Conservation (phyloP, 768 basidiomycete species). For the Pleurotus platypus region DNA sequence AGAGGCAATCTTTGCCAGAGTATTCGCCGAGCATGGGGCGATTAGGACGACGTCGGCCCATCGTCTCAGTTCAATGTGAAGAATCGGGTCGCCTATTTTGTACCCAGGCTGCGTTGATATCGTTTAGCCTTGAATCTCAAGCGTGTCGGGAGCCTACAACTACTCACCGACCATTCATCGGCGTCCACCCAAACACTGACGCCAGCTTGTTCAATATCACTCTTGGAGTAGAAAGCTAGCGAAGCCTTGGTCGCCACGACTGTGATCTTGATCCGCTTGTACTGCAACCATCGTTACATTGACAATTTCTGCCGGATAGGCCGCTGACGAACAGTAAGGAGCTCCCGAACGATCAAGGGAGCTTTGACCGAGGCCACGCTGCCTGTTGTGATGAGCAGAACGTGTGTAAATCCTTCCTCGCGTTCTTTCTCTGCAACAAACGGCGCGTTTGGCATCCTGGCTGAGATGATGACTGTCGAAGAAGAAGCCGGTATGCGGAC, state of each 20-base stretch:
- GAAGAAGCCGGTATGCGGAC: too few species aligned
- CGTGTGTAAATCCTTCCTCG: constrained; percentile 46
- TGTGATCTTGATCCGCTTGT: constrained; percentile 71
- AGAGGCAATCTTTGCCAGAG: constrained; percentile 86
- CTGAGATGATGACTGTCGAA: too few species aligned
- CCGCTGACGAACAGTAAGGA: constrained; percentile 46
- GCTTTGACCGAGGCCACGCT: constrained; percentile 95
- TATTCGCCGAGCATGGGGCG: constrained; percentile 96
- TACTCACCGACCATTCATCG: constrained; percentile 88
- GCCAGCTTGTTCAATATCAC: constrained; percentile 46
- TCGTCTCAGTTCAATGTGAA: constrained; percentile 90
- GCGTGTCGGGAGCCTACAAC: not conserved
- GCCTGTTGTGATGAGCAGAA: constrained; percentile 87
- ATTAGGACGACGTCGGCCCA: constrained; percentile 97
- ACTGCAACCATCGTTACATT: constrained; percentile 37
- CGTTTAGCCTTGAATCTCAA: not conserved
- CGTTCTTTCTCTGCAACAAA: constrained; percentile 43
- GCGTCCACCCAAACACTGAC: constrained; percentile 82
- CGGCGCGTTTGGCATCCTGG: not conserved
- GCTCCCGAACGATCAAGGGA: constrained; percentile 79
- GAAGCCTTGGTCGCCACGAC: constrained; percentile 81
- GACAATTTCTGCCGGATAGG: too few species aligned
- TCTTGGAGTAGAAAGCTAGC: constrained; percentile 67
- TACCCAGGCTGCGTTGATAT: constrained; percentile 51
- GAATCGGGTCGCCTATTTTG: constrained; percentile 84